These are phyloP conservation scores for Pseudonitzschia pungens DNA, from an alignment of 108 stramenopile species.

Conservation along the genomic window DNA sequence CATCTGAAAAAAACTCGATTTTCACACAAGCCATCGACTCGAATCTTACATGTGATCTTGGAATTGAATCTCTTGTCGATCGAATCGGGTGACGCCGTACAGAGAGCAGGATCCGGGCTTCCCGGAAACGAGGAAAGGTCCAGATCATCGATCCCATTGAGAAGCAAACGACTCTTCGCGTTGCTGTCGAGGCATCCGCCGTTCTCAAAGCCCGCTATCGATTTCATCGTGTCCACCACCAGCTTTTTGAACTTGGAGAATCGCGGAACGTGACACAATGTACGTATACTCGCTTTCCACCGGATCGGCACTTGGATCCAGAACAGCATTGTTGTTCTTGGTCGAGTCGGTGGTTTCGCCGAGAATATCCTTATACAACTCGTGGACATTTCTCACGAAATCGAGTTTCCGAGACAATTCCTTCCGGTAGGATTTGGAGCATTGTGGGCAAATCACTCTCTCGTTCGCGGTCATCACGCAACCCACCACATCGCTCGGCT, in stretches of 20 bases:
- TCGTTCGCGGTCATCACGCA: constrained; percentile 14
- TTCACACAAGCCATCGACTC: constrained; percentile 15
- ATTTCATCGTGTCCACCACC: constrained; percentile 22
- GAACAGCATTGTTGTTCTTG: not conserved
- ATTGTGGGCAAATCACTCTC: constrained; percentile 37
- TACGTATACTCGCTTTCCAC: constrained; percentile 26
- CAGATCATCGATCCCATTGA: constrained; percentile 30
- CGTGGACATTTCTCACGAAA: constrained; percentile 14
- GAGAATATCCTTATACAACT: constrained; percentile 30
- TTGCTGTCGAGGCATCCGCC: constrained; percentile 7
- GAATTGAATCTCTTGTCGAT: constrained; percentile 41
- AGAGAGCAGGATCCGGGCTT: not conserved
- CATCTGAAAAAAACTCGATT: not conserved
- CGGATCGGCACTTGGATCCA: constrained; percentile 15
- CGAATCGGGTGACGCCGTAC: not conserved
- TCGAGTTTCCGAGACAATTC: constrained; percentile 26
- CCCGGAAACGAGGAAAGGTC: constrained; percentile 15
- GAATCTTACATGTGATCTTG: constrained; percentile 43
- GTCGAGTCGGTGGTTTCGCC: not conserved
- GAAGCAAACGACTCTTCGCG: not conserved
- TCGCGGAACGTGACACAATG: constrained; percentile 17
- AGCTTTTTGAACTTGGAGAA: constrained; percentile 29
- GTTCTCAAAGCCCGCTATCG: constrained; percentile 13
- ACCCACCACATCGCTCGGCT: constrained; percentile 15
- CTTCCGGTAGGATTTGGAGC: constrained; percentile 25